Percentiles rank a stretch among this genome's conserved stretches.
These are phyloP conservation scores for Mycena crocata DNA, from an alignment of 768 basidiomycete species.

Conservation along the genomic window DNA sequence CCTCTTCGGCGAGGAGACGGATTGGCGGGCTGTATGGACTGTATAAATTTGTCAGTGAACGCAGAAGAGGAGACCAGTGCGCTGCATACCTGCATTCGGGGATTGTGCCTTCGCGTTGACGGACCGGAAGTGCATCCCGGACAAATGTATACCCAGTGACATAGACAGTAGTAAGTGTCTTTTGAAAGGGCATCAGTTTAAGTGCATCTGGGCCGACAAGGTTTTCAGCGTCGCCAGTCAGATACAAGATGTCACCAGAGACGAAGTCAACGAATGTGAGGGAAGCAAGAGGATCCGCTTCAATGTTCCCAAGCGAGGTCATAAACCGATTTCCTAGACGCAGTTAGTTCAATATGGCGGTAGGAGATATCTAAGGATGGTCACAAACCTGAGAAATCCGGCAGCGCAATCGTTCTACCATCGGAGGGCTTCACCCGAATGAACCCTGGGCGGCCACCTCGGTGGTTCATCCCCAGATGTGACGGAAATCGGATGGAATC, in stretches of 20 bases:
- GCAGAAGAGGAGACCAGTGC: conserved; percentile 1
- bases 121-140: conserved; percentile 64
- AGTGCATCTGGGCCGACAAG: conserved; percentile 61
- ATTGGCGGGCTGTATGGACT: conserved; percentile 74
- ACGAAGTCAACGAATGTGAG: conserved; percentile 67
- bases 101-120: conserved; percentile 50
- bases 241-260: conserved; percentile 68
- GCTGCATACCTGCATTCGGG: conserved; percentile 37
- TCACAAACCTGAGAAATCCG: conserved; percentile 67
- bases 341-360: conserved; percentile 3
- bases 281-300: conserved; percentile 65
- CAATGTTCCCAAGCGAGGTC: conserved; percentile 73
- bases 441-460: conserved; percentile 73
- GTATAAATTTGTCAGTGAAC: conserved; percentile 22
- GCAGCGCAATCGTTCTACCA: conserved; percentile 65
- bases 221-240: conserved; percentile 68
- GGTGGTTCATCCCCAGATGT: conserved; percentile 72
- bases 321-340: conserved; percentile 67
- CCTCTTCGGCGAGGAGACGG: conserved; percentile 63
- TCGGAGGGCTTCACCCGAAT: conserved; percentile 68
- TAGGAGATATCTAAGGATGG: conserved; percentile 19
- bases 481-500: conserved; percentile 61
- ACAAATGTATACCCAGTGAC: conserved; percentile 67
- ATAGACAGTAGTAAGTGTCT: conserved; percentile 59
- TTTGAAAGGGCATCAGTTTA: conserved; percentile 66